phyloP scores from a whole-genome alignment of 352 stramenopile genomes.

The Pythium grandisporangium region DNA sequence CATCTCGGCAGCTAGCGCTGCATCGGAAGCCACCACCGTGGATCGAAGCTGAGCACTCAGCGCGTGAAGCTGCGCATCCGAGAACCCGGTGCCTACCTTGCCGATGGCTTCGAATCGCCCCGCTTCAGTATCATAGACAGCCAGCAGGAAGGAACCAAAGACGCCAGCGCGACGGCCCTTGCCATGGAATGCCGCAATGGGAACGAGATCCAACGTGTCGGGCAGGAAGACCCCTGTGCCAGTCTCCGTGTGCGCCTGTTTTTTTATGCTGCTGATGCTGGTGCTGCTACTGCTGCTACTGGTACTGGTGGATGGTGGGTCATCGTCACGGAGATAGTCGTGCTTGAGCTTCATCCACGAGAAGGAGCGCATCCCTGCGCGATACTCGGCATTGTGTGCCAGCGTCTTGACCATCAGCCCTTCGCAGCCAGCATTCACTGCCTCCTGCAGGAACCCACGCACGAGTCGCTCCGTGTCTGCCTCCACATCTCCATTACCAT shows the following conservation, averaged over 20 bases:
- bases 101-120: constrained; percentile 93
- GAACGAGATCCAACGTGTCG: constrained; percentile 96
- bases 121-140: constrained; percentile 90
- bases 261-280: too few species aligned
- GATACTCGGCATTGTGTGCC: constrained; percentile 38
- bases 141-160: constrained; percentile 98
- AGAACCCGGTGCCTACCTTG: constrained; percentile 97
- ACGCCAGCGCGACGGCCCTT: constrained; percentile 91
- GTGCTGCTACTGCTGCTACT: too few species aligned
- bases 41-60: constrained; percentile 37
- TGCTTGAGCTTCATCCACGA: constrained; percentile 85
- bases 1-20: background rate
- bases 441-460: constrained; percentile 26
- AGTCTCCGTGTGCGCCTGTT: background rate
- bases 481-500: constrained; percentile 2
- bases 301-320: background rate
- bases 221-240: constrained; percentile 51
- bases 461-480: constrained; percentile 9
- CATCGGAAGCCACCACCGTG: background rate
- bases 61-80: constrained; percentile 89
- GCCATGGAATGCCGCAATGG: constrained; percentile 96
- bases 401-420: constrained; percentile 75
- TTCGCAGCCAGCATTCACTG: constrained; percentile 59
- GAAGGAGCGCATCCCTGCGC: constrained; percentile 57
- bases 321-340: constrained; percentile 48